phyloP scores from a whole-genome alignment of 768 basidiomycete genomes.

The Leucosporidium yakuticum region DNA sequence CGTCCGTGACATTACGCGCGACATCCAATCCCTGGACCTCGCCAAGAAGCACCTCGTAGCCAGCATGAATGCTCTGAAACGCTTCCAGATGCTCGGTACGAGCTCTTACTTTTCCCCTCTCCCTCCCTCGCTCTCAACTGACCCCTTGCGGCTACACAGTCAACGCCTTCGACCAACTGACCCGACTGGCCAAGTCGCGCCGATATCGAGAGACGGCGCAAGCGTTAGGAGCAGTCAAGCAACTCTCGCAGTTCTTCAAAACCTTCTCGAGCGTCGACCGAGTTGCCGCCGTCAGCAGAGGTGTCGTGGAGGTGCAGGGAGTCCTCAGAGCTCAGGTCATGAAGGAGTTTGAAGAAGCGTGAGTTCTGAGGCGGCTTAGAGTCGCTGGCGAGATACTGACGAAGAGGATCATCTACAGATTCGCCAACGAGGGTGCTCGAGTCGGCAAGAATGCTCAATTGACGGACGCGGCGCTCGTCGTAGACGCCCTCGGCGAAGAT shows the following conservation, averaged over 20 bases:
- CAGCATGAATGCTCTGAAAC: slow-evolving; percentile 82
- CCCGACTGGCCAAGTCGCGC: slow-evolving; percentile 29
- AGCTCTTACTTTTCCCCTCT: no score
- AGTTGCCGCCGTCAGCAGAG: slow-evolving; percentile 69
- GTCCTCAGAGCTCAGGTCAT: slow-evolving; percentile 73
- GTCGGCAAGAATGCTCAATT: slow-evolving; percentile 39
- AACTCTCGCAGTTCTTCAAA: slow-evolving; percentile 75
- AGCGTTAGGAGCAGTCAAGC: slow-evolving; percentile 81
- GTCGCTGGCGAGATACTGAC: background rate
- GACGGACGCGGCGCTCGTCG: slow-evolving; percentile 74
- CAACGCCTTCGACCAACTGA: slow-evolving; percentile 37
- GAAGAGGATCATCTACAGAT: background rate
- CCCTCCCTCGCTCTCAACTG: background rate
- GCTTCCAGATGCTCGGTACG: slow-evolving; percentile 89
- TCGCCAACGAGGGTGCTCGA: slow-evolving; percentile 23
- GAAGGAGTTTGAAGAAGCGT: slow-evolving; percentile 67
- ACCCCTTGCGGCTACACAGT: slow-evolving; percentile 8
- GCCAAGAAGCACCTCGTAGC: slow-evolving; percentile 87
- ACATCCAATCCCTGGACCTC: slow-evolving; percentile 87
- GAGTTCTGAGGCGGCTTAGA: background rate
- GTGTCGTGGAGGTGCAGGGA: slow-evolving; percentile 76
- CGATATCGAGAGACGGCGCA: slow-evolving; percentile 73
- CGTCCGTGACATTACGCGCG: slow-evolving; percentile 88
- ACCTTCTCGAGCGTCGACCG: slow-evolving; percentile 67
- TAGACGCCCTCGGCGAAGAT: slow-evolving; percentile 81